Evolutionary conservation across 805 yeast genomes (phyloP), one percentile per base, ranked within the genome.

Genomic region (Kodamaea leandrae): DNA sequence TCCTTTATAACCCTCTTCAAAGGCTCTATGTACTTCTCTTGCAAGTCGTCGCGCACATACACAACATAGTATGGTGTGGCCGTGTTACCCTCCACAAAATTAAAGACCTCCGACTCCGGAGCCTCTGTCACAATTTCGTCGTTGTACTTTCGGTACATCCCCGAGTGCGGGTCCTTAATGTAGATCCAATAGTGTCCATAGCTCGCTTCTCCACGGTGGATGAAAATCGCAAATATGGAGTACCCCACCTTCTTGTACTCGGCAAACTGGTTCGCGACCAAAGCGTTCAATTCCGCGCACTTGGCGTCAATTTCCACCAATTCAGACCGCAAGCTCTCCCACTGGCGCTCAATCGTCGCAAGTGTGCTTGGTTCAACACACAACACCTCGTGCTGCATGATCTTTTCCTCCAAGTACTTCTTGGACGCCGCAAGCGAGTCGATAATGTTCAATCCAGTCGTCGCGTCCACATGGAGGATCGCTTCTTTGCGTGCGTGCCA

Each of bases 131-230:
- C 95, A n/a, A 75, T 73, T 54, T 93, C 98, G 65, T 93, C 99
- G 56, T 93, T 93, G 61, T 93, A 93, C 66, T 88, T 90, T 46
- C 96, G 72, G 77, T 80, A 93, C 15, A 85, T 65, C 20, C 77
- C 74, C 14, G 73, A 71, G 47, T 74, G 74, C 2, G 80, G 77
- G 61, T 93, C 98, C 44, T 77, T 79, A 47, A 93, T 90, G 58
- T 91, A 93, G 13, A 91, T 78, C 97, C 98, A 93, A 61, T 93
- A 93, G 62, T 93, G 99, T 2, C 99, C 99, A 56, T 86, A 91
- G 38, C 88, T 82, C 0, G 96, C 98, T 54, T 89, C 95, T 5
- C 99, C 99, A 37, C 96, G 71, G 60, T 93, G 99, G 36, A 93
- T 88, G 57, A 93, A 93, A 5, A 91, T 82, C 0, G 98, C 95